Evolutionary conservation across 129 eudicot genomes (phyloP).

Genomic region (Tanacetum coccineum): DNA sequence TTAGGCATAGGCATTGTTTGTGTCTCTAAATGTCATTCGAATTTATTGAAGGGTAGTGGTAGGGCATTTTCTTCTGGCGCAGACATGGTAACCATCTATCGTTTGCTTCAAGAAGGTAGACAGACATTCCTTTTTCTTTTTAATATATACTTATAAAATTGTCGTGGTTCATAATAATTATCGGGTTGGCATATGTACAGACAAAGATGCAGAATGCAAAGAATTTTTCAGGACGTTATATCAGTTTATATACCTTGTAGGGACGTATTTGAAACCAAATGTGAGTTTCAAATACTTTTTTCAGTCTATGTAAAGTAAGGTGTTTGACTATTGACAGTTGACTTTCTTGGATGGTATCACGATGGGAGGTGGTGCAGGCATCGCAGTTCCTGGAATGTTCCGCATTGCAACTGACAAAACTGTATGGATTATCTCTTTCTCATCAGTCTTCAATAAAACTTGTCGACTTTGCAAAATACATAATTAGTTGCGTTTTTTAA

Average conservation of each 20-base stretch:
- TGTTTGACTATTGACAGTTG: slow-evolving; percentile 44
- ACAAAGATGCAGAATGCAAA: slow-evolving; percentile 80
- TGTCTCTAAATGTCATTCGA: slow-evolving; percentile 17
- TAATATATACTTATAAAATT: slow-evolving; percentile 1
- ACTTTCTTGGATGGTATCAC: slow-evolving; percentile 82
- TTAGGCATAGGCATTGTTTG: background rate
- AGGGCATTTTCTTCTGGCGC: slow-evolving; percentile 89
- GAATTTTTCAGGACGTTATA: slow-evolving; percentile 56
- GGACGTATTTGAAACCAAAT: slow-evolving; percentile 90
- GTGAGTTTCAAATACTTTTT: slow-evolving; percentile 50
- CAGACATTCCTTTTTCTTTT: slow-evolving; percentile 17
- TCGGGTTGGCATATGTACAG: slow-evolving; percentile 42
- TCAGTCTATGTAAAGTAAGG: background rate
- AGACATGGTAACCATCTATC: slow-evolving; percentile 65
- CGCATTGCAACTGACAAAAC: slow-evolving; percentile 88
- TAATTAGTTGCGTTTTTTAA: too few species aligned
- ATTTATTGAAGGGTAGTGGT: slow-evolving; percentile 62
- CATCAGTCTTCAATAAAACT: background rate
- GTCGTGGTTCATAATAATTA: slow-evolving; percentile 7
- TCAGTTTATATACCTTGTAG: slow-evolving; percentile 78
- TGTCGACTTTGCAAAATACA: too few species aligned
- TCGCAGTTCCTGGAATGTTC: slow-evolving; percentile 80
- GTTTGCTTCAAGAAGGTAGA: slow-evolving; percentile 76
- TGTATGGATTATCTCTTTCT: slow-evolving; percentile 39
- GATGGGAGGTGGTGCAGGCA: slow-evolving; percentile 96